phyloP scores from a whole-genome alignment of 2,329 filamentous ascomycete species.

The Colletotrichum echinochloae region DNA sequence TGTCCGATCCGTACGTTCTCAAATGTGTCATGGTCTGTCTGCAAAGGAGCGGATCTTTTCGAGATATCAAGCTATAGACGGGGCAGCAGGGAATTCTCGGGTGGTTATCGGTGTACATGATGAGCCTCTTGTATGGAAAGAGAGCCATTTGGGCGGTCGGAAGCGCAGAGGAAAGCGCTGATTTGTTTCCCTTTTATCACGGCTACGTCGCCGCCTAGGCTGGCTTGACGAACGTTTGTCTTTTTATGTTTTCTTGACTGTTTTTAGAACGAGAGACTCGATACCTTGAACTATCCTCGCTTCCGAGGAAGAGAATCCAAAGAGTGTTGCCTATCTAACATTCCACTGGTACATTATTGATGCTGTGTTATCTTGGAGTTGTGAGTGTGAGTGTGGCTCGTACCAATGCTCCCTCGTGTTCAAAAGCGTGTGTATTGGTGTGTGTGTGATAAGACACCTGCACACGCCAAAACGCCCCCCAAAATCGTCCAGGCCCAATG shows the following conservation, averaged over 20 bases:
- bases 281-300: constrained; percentile 4
- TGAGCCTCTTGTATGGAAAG: constrained; percentile 5
- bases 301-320: constrained; percentile 18
- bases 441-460: not conserved
- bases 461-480: not conserved
- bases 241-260: not conserved
- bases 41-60: constrained; percentile 7
- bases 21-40: constrained; percentile 23
- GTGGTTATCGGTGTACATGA: constrained; percentile 22
- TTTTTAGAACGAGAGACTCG: constrained; percentile 22
- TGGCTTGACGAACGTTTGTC: constrained; percentile 26
- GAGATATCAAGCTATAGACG: constrained; percentile 37
- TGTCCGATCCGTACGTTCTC: constrained; percentile 13
- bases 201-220: constrained; percentile 26
- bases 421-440: not conserved
- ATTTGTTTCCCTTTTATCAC: not conserved
- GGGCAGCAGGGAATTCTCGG: constrained; percentile 13
- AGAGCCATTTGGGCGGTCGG: constrained; percentile 7
- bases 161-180: constrained; percentile 11
- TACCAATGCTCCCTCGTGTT: not conserved
- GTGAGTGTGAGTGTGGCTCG: not conserved
- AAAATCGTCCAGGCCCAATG: constrained; percentile 1
- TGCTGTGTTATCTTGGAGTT: not conserved
- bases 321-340: not conserved
- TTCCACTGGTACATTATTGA: not conserved